A percentile compares a stretch with the other conserved stretches of the same genome.
These are phyloP conservation scores for Candida nanaspora DNA, from an alignment of 805 yeast genomes.

Conservation along the genomic window DNA sequence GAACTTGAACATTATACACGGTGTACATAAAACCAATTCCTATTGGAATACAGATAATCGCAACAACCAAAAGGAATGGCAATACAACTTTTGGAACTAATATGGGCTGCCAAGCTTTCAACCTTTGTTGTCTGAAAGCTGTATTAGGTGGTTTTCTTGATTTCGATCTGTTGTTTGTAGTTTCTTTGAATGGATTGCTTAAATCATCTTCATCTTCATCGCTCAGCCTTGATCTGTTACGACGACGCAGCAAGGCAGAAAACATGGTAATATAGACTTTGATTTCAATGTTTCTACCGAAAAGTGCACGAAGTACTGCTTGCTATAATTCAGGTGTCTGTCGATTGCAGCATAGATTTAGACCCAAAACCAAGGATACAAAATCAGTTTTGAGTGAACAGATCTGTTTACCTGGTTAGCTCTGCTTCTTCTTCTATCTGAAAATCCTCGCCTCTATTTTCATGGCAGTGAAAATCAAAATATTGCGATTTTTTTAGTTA, in stretches of 20 bases:
- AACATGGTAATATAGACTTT: conserved; percentile 11
- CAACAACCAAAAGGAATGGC: conserved; percentile 69
- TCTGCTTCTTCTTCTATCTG: no score
- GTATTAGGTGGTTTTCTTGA: conserved; percentile 61
- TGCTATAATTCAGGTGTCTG: no score
- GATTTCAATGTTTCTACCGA: not conserved
- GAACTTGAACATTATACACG: conserved; percentile 70
- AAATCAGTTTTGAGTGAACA: no score
- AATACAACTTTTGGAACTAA: conserved; percentile 87
- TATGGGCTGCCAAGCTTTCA: conserved; percentile 73
- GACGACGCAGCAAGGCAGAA: conserved; percentile 19
- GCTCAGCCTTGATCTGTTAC: conserved; percentile 19
- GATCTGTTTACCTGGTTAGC: no score
- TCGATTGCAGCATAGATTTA: no score
- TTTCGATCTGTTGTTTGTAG: conserved; percentile 20
- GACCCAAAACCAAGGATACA: no score
- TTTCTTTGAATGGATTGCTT: conserved; percentile 20
- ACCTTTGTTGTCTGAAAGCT: conserved; percentile 68
- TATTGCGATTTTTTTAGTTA: no score
- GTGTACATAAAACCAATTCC: conserved; percentile 81
- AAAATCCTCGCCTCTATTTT: no score
- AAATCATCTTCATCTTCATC: conserved; percentile 21
- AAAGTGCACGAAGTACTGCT: not conserved
- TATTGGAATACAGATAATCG: conserved; percentile 80
- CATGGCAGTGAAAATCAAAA: no score